Evolutionary conservation across 179 eudicot genomes (phyloP), one percentile per base, ranked within the genome.

Genomic region (Sideroxylon spinosum): DNA sequence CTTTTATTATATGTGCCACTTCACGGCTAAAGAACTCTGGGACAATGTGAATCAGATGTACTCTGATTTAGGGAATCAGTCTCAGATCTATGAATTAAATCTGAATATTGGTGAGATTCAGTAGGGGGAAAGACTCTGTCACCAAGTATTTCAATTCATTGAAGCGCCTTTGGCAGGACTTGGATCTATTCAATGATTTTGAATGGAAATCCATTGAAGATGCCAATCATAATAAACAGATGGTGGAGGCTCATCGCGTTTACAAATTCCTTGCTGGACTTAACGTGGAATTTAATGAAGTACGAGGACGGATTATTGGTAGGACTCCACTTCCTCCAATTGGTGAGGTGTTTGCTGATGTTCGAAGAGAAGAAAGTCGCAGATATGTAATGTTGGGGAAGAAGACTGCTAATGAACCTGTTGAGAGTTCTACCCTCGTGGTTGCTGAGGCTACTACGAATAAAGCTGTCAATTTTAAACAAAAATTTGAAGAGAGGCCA

Each of bases 131-230:
- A 25, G 29, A 63, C 29, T n/a, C 26, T 2, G 44, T 37, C 44
- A 66, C 46, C 2, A 66, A 66, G 19, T 66, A 66, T 32, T 66
- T 66, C 46, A 26, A 66, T 66, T 66, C 70, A 25, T 66, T 66
- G 46, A 66, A 66, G 7, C 6, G 46, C 37, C 17, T 66, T 23
- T 66, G 48, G 70, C 32, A 66, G 16, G 48, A 66, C 19, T 8
- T 66, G 8, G 70, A 66, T 66, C 16, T 66, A 14, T 66, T 66
- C n/a, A 66, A 26, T 66, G 70, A 52, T 52, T 52, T 6, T 52
- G 56, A 52, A 52, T 52, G 56, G 56, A 52, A 52, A 52, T 52
- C 16, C 48, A 3, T 10, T 25, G 70, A 66, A 32, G 70, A 66
- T 26, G 12, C 16, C 46, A 32, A 66, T 16, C 44, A 66, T 26